Conservation (phyloP, 2,329 filamentous ascomycete genomes). For the Aspergillus neoniger region DNA sequence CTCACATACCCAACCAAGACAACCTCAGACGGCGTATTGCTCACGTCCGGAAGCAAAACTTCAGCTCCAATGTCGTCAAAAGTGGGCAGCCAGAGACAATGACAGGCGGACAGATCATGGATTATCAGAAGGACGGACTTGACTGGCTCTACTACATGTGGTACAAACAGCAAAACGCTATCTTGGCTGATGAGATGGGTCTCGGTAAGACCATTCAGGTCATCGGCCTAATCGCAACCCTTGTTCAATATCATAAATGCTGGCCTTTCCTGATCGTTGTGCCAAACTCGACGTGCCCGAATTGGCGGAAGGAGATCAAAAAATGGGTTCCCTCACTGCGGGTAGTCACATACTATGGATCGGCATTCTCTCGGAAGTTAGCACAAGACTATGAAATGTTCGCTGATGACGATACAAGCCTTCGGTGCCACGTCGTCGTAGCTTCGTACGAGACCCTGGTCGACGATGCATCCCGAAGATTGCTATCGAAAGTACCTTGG, state of each 20-base stretch:
- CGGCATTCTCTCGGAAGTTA: slow-evolving; percentile 70
- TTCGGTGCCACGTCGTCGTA: slow-evolving; percentile 88
- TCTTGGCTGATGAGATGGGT: slow-evolving; percentile 97
- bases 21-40: slow-evolving; percentile 68
- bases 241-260: slow-evolving; percentile 70
- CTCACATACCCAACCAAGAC: slow-evolving; percentile 57
- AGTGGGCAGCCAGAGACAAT: slow-evolving; percentile 72
- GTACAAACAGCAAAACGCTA: slow-evolving; percentile 77
- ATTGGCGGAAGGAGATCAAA: slow-evolving; percentile 96
- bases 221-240: slow-evolving; percentile 74
- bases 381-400: slow-evolving; percentile 85
- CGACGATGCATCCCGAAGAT: slow-evolving; percentile 66
- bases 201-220: slow-evolving; percentile 96
- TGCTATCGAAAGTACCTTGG: slow-evolving; percentile 77
- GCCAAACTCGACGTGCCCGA: slow-evolving; percentile 93
- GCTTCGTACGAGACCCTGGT: slow-evolving; percentile 91
- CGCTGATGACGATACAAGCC: slow-evolving; percentile 60
- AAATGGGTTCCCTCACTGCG: slow-evolving; percentile 84
- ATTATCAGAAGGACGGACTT: slow-evolving; percentile 87
- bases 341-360: slow-evolving; percentile 91
- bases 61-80: slow-evolving; percentile 66
- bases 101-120: slow-evolving; percentile 80
- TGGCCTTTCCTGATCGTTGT: slow-evolving; percentile 94
- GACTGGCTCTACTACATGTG: slow-evolving; percentile 96
- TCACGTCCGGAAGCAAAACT: slow-evolving; percentile 66